These are phyloP conservation scores for Kwoniella sp. DNA, from an alignment of 768 basidiomycete genomes.

Conservation along the genomic window DNA sequence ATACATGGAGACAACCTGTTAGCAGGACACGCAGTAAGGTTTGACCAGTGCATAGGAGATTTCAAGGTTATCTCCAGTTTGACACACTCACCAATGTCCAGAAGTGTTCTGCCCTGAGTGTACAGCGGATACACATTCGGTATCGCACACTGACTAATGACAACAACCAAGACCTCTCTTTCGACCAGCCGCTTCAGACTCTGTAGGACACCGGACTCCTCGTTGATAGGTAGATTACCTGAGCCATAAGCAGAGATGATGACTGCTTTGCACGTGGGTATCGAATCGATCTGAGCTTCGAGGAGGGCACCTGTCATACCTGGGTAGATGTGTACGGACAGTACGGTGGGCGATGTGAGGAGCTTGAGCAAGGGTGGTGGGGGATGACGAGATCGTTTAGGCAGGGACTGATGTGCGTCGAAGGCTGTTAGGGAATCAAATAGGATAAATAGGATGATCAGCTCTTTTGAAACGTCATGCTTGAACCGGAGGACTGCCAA, in stretches of 20 bases:
- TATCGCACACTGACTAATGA: constrained; percentile 48
- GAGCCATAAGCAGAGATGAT: constrained; percentile 46
- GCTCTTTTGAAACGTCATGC: too few relatives aligned
- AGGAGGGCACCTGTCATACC: constrained; percentile 47
- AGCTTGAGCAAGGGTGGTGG: constrained; percentile 38
- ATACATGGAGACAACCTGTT: too few relatives aligned
- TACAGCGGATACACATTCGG: constrained; percentile 50
- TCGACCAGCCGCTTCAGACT: constrained; percentile 38
- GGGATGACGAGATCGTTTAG: constrained; percentile 29
- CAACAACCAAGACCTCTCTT: constrained; percentile 47
- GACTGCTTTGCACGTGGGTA: constrained; percentile 44
- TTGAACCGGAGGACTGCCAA: too few relatives aligned
- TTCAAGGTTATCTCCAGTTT: neutral
- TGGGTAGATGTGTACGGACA: constrained; percentile 43
- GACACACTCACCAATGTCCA: constrained; percentile 33
- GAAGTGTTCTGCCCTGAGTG: constrained; percentile 44
- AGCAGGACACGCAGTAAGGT: neutral
- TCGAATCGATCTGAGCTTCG: constrained; percentile 40
- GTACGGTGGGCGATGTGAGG: constrained; percentile 35
- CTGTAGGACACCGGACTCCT: constrained; percentile 31
- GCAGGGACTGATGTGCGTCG: constrained; percentile 13
- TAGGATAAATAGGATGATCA: too few relatives aligned
- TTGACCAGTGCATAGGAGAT: neutral
- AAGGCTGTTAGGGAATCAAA: constrained; percentile 14
- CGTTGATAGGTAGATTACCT: constrained; percentile 46